Base-by-base conservation (phyloP, 768 basidiomycete genomes). In the Scleroderma bovista region DNA sequence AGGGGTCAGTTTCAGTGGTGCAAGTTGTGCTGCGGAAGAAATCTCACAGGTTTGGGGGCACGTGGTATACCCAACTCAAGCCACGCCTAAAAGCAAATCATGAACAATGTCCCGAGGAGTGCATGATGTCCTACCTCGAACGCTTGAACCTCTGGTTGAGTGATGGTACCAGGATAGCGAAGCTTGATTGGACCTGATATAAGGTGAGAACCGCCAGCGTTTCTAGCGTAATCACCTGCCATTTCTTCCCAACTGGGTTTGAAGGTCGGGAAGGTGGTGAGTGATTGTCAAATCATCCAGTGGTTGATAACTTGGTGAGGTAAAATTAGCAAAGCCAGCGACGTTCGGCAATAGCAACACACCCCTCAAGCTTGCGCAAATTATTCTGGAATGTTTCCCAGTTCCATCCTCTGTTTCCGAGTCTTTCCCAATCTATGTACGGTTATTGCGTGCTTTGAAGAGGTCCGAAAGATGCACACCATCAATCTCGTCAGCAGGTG, bases 361-460 rank as follows among this genome's bases (percentile, higher is more conserved):
- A 76, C 75, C 56, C 72, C 55, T 72, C 71, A 7, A 65, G 57
- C 46, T 65, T 70, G 51, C 62, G 63, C 5, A 65, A 68, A 51
- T 74, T 73, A 40, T 71, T 68, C 8, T 62, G 47, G 47, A 68
- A 74, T 17, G 71, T 67, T 0, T 66, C 57, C 75, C 75, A 80
- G 54, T 77, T 78, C 78, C 79, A 81, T 6, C 78, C 78, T 1
- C 68, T 66, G 50, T 80, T 80, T 6, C 79, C 79, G 17, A 81
- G 65, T 44, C 66, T 64, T 56, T 79, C 78, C 43, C 74, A 64
- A 6, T 52, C 53, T 50, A n/a, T 13, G 34, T n/a, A 5, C 38
- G 15, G 26, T n/a, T 32, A 50, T 5, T 36, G 17, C 50, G 29
- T 38, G 37, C 26, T 24, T 20, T 11, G 38, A 36, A 26, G 10